Evolutionary conservation across 495 filamentous ascomycete species (phyloP), one percentile per base, ranked within the genome.

Genomic region (Letharia lupina): DNA sequence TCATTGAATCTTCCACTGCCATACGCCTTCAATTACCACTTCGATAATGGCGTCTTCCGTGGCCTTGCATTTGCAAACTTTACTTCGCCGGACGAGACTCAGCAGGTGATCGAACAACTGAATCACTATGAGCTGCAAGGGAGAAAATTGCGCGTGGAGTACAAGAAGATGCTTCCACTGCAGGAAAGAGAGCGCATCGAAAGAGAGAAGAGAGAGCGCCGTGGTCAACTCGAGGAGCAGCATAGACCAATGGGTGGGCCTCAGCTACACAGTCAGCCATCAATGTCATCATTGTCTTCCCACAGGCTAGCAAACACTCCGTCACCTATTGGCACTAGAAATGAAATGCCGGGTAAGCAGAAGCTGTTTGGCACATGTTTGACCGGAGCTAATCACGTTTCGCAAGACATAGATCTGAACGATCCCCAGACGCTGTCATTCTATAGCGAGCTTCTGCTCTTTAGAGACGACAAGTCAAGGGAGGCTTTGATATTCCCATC

Each of bases 1-100:
- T 88, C 95, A 33, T 81, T 96, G 78, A 86, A 87, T 64, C 82
- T 98, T 40, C 94, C 94, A 2, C 84, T 97, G 48, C 94, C 94
- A 0, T 98, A 98, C 73, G 94, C 94, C 7, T 98, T 98, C 83
- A 98, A 98, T 77, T 98, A 98, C 70, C 94, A 98, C 75, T 98
- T 98, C 74, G 94, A 98, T 73, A 95, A 96, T 72, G 94, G 94
- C 31, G 93, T 98, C 28, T 98, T 98, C 78, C 84, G 94, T 65
- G 94, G 94, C 28, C 81, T 98, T 60, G 94, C 94, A 13, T 98
- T 98, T 75, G 94, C 94, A 76, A 98, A 98, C 77, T 98, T 98
- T 76, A 96, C 94, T 15, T 96, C 91, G 23, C 84, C 94, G 3
- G 88, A 96, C 65, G 94, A 98, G 72, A 98, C 94, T 0, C 89